Evolutionary conservation across 208 protist species (phyloP), one percentile per base, ranked within the genome.

Genomic region (Phytomonas francai): DNA sequence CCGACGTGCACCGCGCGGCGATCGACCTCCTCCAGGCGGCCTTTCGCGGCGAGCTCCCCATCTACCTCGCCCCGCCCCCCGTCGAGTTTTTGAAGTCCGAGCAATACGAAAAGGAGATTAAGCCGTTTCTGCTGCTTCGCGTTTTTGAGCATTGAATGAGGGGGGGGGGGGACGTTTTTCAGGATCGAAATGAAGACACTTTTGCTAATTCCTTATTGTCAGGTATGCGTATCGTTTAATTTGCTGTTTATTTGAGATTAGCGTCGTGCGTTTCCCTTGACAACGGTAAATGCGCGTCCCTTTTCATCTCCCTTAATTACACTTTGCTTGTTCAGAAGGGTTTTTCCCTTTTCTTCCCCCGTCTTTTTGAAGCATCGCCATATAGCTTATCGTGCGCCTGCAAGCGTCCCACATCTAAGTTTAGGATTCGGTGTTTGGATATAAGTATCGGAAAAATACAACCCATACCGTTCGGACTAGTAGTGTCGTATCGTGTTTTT

Each of bases 1-100:
- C 88, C 0, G 93, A 98, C 70, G 73, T 91, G 3, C 91, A 98
- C 73, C 87, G 97, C 29, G 94, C 89, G 1, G 92, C 91, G 34
- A 89, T 93, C 65, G 87, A 89, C 36, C 74, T 97, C 22, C 74
- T 97, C 30, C 87, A 94, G 70, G 92, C 97, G 49, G 91, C 88
- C 28, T 90, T 94, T 72, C 83, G 97, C 22, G 93, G 93, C n/a
- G 70, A 77, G 0, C 65, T 97, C 0, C 67, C 87, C 11, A 61
- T 98, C 14, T 97, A 92, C 77, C 96, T 95, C 65, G 76, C 80
- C 0, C 83, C 93, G 14, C 91, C 93, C 9, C 77, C 83, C 62
- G 19, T 84, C 31, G 78, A 84, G 45, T 75, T 84, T 56, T 54
- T 91, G 67, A 33, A 81, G 31, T 88, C 85, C 25, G 65, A 59